Conservation (phyloP, 2,329 filamentous ascomycete species). For the Macrophomina tecta region DNA sequence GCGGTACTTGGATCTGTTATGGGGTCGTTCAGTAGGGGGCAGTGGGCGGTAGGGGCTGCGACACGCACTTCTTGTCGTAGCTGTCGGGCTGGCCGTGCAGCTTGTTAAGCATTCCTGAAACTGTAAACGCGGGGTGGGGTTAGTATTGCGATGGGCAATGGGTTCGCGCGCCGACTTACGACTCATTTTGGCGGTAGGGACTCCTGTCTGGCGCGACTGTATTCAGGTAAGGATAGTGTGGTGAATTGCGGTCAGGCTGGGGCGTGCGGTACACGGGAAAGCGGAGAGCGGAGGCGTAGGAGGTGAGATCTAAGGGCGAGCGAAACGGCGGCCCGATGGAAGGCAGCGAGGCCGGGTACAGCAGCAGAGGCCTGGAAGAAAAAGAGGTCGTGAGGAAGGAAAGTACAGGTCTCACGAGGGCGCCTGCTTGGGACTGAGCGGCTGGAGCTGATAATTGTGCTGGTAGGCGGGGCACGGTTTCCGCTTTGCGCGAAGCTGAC, state of each 20-base stretch:
- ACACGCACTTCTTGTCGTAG: constrained; percentile 92
- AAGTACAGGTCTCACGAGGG: constrained; percentile 24
- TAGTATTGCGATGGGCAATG: constrained; percentile 21
- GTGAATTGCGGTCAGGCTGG: constrained; percentile 38
- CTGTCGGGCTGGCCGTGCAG: constrained; percentile 95
- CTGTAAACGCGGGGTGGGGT: constrained; percentile 54
- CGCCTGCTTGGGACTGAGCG: constrained; percentile 16
- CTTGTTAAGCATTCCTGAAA: constrained; percentile 91
- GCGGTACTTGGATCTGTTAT: constrained; percentile 76
- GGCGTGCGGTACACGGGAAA: constrained; percentile 37
- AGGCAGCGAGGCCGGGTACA: constrained; percentile 4
- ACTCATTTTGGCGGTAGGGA: constrained; percentile 43
- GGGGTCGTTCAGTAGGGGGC: constrained; percentile 31
- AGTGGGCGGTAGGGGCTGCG: constrained; percentile 12
- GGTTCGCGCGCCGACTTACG: constrained; percentile 32
- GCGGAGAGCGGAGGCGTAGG: constrained; percentile 38
- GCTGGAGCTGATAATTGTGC: constrained; percentile 27
- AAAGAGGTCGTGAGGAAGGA: constrained; percentile 8
- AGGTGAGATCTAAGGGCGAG: constrained; percentile 32
- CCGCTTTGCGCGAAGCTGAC: constrained; percentile 27
- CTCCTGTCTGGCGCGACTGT: constrained; percentile 19
- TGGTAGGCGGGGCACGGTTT: constrained; percentile 28
- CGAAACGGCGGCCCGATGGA: constrained; percentile 29
- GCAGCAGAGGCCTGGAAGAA: constrained; percentile 19
- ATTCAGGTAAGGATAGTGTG: constrained; percentile 34